These are phyloP conservation scores for Gentiana straminea DNA, from an alignment of 257 asterid species.

Conservation along the genomic window DNA sequence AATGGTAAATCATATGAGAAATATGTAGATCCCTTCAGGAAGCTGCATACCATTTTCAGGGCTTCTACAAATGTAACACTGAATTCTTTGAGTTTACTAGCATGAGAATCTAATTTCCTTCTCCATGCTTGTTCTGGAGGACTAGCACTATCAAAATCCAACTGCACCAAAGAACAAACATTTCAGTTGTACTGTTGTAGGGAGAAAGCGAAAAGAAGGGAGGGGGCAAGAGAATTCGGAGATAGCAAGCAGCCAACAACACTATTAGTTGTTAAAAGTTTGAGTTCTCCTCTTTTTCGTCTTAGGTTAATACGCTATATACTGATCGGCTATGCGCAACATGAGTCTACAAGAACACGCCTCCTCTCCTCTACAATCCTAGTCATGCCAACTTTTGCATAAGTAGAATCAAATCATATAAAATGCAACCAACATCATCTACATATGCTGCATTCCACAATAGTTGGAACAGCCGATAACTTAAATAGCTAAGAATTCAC, in stretches of 20 bases:
- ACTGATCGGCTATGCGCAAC: too few relatives aligned
- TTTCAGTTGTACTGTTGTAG: too few relatives aligned
- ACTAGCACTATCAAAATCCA: conserved; percentile 76
- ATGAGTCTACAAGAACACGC: too few relatives aligned
- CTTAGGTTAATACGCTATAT: too few relatives aligned
- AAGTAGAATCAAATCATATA: too few relatives aligned
- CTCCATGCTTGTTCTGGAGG: conserved; percentile 99
- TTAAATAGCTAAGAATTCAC: too few relatives aligned
- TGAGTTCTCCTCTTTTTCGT: too few relatives aligned
- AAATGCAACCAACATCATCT: background rate
- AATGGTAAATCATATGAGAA: background rate
- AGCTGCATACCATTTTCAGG: conserved; percentile 59
- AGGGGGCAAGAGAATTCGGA: background rate
- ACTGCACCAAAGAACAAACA: conserved; percentile 28
- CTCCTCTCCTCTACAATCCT: too few relatives aligned
- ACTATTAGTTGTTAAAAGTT: too few relatives aligned
- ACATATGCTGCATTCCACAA: background rate
- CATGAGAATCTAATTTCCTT: conserved; percentile 73
- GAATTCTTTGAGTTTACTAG: conserved; percentile 87
- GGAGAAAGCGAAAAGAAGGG: conserved; percentile 8
- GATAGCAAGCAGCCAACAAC: background rate
- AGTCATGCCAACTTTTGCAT: too few relatives aligned
- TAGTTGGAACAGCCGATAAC: background rate
- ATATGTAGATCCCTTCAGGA: conserved; percentile 1
- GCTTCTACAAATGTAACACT: conserved; percentile 89